These are phyloP conservation scores for Solanum clarkiae DNA, from an alignment of 257 asterid species.

Conservation along the genomic window DNA sequence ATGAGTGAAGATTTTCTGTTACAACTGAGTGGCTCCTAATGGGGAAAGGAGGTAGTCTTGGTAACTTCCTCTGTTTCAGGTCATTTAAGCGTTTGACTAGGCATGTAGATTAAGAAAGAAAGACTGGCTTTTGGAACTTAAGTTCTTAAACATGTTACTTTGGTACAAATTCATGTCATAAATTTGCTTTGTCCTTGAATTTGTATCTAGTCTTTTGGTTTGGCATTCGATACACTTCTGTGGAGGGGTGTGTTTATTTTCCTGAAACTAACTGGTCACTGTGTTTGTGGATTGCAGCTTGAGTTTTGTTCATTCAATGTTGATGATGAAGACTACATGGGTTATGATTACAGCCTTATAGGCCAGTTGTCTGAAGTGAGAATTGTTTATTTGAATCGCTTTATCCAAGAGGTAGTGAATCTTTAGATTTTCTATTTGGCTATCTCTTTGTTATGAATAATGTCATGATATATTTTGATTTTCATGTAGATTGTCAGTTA, in stretches of 20 bases:
- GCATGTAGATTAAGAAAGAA: neutral
- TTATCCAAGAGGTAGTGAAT: constrained; percentile 71
- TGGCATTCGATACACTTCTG: neutral
- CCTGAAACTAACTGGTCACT: neutral
- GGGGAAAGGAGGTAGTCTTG: neutral
- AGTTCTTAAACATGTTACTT: neutral
- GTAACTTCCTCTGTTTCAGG: neutral
- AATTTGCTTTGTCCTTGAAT: neutral
- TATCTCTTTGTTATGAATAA: neutral
- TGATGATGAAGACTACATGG: constrained; percentile 87
- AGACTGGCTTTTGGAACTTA: neutral
- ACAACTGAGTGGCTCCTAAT: neutral
- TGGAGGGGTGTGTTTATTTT: neutral
- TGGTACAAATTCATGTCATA: neutral
- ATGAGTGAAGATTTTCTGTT: neutral
- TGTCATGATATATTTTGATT: neutral
- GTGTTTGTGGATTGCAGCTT: constrained; percentile 33
- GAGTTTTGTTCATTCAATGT: constrained; percentile 70
- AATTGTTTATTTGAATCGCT: constrained; percentile 82
- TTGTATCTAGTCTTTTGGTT: neutral
- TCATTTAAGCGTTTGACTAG: neutral
- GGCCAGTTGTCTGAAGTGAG: constrained; percentile 97
- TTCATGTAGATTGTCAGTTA: constrained; percentile 60
- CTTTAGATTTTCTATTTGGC: neutral
- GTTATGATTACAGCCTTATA: constrained; percentile 80